Evolutionary conservation across 2,329 filamentous ascomycete genomes (phyloP).

Genomic region (Fusarium agapanthi): DNA sequence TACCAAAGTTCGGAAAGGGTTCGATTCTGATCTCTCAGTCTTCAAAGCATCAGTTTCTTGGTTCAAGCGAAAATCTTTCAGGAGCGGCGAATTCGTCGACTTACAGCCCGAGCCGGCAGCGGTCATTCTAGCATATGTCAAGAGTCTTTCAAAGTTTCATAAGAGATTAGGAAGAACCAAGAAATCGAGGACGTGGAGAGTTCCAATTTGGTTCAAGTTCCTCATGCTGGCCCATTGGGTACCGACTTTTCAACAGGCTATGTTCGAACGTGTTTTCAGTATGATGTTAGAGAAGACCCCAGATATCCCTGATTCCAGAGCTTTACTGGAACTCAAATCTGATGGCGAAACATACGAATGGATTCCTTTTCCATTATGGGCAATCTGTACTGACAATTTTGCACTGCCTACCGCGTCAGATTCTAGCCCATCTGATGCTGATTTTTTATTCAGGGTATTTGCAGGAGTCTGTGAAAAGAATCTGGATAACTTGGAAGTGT

Average conservation of each 20-base stretch:
- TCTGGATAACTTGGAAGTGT: background rate
- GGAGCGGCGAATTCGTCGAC: background rate
- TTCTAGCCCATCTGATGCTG: background rate
- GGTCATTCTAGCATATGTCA: background rate
- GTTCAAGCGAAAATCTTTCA: background rate
- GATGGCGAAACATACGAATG: background rate
- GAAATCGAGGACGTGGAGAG: background rate
- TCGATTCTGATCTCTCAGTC: background rate
- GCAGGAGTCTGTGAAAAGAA: background rate
- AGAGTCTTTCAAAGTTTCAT: background rate
- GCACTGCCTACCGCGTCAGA: background rate
- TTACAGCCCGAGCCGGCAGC: background rate
- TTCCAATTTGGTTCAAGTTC: constrained; percentile 1
- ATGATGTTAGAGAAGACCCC: background rate
- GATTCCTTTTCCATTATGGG: background rate
- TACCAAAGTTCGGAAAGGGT: background rate
- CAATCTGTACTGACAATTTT: background rate
- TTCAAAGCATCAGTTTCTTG: background rate
- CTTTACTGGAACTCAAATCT: background rate
- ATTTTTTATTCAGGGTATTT: background rate
- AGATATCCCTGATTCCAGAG: background rate
- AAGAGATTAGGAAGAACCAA: background rate
- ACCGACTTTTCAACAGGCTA: background rate
- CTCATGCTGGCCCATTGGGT: background rate
- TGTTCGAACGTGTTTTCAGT: background rate